Evolutionary conservation across 768 basidiomycete genomes (phyloP), one percentile per base, ranked within the genome.

Genomic region (Rossbeevera mucosa): DNA sequence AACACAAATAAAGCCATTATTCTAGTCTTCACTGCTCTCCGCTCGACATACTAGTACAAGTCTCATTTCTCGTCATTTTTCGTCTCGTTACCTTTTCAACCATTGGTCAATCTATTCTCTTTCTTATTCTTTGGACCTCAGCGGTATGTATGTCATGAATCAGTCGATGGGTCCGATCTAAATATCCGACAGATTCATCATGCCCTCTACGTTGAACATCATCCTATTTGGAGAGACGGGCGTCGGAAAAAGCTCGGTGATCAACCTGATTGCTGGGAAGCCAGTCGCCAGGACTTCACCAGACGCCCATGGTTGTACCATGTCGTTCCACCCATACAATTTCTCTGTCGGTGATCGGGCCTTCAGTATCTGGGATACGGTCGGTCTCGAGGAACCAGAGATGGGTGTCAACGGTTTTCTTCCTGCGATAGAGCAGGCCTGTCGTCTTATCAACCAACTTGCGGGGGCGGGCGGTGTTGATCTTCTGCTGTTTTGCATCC

Each of bases 151-250:
- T 43, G 7, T 30, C 47, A 28, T 31, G 21, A 50, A 20, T 21
- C 9, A 25, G 24, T 44, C 18, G 62, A 60, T 54, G 45, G 16
- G 7, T 5, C 36, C 46, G 59, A 64, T 62, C 62, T 63, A n/a
- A 63, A 21, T 24, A 13, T 11, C 26, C 16, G 29, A 53, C 46
- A 63, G 61, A 50, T 20, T 43, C 47, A 20, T 13, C 57, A 63
- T 65, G 62, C 47, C 50, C 36, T 30, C 57, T 26, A 55, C 59
- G 31, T 45, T 66, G 45, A 77, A 77, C 52, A 63, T 76, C 48
- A 65, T 77, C 38, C 36, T 77, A 2, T 78, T 77, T 50, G 77
- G 77, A 7, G 75, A 76, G 57, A 70, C 72, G 0, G 76, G 76
- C 14, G 56, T 66, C 2, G 67, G 67, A n/a, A 68, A 68, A 58